Evolutionary conservation across 1,139 yeast species (phyloP).

Genomic region (Scheffersomyces lignicola): DNA sequence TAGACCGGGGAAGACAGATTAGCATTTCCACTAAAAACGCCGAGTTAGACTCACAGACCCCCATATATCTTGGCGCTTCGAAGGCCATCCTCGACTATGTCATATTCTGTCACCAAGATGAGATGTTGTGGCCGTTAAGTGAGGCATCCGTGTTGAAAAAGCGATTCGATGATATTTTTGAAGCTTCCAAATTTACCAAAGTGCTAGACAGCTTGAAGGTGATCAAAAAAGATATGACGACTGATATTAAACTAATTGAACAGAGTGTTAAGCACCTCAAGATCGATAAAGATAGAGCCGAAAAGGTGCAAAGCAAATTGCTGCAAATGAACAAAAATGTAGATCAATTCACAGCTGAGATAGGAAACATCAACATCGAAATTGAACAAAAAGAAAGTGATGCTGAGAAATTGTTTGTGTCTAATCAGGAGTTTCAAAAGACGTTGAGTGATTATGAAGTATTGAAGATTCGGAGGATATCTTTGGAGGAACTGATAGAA

Average conservation of each 20-base stretch:
- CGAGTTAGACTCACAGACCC: conserved; percentile 82
- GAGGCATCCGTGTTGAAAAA: conserved; percentile 90
- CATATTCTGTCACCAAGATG: conserved; percentile 97
- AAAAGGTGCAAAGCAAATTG: conserved; percentile 52
- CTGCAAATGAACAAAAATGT: conserved; percentile 44
- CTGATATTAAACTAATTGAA: conserved; percentile 71
- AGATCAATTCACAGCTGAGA: conserved; percentile 47
- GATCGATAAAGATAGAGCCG: conserved; percentile 73
- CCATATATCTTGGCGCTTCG: conserved; percentile 83
- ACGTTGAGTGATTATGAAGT: conserved; percentile 66
- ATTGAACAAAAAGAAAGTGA: conserved; percentile 56
- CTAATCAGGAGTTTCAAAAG: conserved; percentile 81
- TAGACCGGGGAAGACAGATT: conserved; percentile 64
- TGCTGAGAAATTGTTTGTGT: conserved; percentile 64
- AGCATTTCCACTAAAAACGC: conserved; percentile 81
- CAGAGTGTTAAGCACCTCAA: conserved; percentile 77
- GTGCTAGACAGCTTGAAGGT: conserved; percentile 79
- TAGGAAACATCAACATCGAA: conserved; percentile 47
- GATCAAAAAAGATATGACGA: conserved; percentile 73
- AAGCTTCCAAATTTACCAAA: conserved; percentile 89
- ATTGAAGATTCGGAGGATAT: conserved; percentile 45
- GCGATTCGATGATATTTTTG: conserved; percentile 94
- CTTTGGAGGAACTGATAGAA: conserved; percentile 48
- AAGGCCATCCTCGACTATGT: conserved; percentile 88
- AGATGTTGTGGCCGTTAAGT: conserved; percentile 92